A percentile compares a stretch with the other conserved stretches of the same genome.
Evolutionary conservation across 768 basidiomycete species (phyloP).

Genomic region (Tylopilus rubrobrunneus): DNA sequence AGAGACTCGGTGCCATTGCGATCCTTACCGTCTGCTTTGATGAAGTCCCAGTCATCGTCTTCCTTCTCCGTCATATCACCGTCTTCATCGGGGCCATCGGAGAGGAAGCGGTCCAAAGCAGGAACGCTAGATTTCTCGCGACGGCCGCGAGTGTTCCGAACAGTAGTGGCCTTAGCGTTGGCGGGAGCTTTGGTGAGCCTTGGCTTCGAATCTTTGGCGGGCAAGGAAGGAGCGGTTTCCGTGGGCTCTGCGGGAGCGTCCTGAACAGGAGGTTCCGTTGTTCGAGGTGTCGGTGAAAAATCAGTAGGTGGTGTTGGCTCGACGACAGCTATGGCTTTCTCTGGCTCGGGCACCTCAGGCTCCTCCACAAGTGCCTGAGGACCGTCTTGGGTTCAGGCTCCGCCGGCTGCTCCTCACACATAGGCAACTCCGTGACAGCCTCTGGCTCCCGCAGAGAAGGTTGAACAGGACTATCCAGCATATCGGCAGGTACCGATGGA

Average conservation of each 20-base stretch:
- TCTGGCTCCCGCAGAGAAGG: slow-evolving; percentile 27
- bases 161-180: slow-evolving; percentile 14
- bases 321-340: slow-evolving; percentile 6
- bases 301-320: slow-evolving; percentile 18
- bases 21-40: slow-evolving; percentile 82
- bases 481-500: slow-evolving; percentile 20
- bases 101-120: slow-evolving; percentile 71
- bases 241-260: slow-evolving; percentile 6
- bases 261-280: slow-evolving; percentile 8
- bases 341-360: slow-evolving; percentile 12
- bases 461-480: slow-evolving; percentile 19
- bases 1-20: slow-evolving; percentile 80
- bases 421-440: slow-evolving; percentile 35
- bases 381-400: slow-evolving; percentile 69
- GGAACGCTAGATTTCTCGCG: slow-evolving; percentile 82
- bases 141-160: slow-evolving; percentile 40
- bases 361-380: slow-evolving; percentile 32
- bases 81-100: slow-evolving; percentile 47
- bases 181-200: slow-evolving; percentile 21
- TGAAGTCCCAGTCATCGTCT: slow-evolving; percentile 91
- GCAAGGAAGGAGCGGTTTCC: slow-evolving; percentile 26
- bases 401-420: slow-evolving; percentile 28
- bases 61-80: slow-evolving; percentile 43
- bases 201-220: slow-evolving; percentile 31
- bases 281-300: slow-evolving; percentile 11